phyloP scores from a whole-genome alignment of 129 eudicot genomes.

The Rutidosis leptorrhynchoides region DNA sequence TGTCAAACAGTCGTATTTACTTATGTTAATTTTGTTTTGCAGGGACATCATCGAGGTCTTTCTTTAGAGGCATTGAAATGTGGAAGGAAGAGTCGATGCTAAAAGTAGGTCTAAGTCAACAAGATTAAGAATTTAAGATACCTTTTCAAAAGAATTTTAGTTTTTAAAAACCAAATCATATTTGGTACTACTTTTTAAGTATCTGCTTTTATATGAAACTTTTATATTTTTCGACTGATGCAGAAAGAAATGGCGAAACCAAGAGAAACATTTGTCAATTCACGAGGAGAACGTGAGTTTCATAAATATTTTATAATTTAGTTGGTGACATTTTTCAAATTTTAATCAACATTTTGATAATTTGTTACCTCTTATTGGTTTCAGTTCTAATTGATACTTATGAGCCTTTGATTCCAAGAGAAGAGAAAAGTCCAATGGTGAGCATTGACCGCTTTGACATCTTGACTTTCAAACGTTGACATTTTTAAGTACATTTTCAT shows the following conservation, averaged over 20 bases:
- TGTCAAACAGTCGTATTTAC: neutral
- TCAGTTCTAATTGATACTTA: slow-evolving; percentile 79
- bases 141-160: neutral
- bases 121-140: neutral
- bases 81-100: slow-evolving; percentile 86
- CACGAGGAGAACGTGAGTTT: slow-evolving; percentile 83
- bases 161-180: neutral
- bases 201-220: neutral
- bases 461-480: neutral
- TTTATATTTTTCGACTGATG: slow-evolving; percentile 23
- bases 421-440: slow-evolving; percentile 74
- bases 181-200: neutral
- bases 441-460: slow-evolving; percentile 23
- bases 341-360: neutral
- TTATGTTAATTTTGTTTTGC: slow-evolving; percentile 7
- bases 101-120: slow-evolving; percentile 37
- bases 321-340: neutral
- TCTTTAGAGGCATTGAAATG: slow-evolving; percentile 74
- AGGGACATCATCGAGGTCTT: slow-evolving; percentile 97
- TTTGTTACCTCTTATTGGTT: neutral
- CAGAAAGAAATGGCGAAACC: slow-evolving; percentile 68
- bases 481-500: neutral
- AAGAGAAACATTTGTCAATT: slow-evolving; percentile 48
- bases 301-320: neutral
- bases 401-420: slow-evolving; percentile 67